Base-by-base conservation (phyloP, 257 asterid genomes). In the Capsicum chinense region DNA sequence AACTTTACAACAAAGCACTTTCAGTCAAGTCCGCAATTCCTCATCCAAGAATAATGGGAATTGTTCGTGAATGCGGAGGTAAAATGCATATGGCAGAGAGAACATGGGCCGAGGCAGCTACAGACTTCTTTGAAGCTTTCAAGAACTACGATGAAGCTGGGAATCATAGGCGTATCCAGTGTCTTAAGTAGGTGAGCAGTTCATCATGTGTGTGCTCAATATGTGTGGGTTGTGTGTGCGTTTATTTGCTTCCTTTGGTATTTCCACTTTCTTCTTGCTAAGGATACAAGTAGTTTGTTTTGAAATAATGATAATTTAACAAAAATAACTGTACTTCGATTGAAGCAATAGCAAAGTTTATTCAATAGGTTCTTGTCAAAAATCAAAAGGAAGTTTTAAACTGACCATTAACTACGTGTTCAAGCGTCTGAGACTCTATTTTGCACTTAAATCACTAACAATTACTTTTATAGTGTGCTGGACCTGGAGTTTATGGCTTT, bases 61-160 rank as follows among this genome's bases (percentile, higher is more conserved):
- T 96, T 76, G 92, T 96, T 88, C 98, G 97, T 81, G 99, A 96
- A 90, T 94, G 98, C 87, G 99, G 99, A 88, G 99, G 99, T 35
- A 96, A 96, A 90, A 96, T 94, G 99, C 98, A 96, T 82, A 96
- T 96, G 99, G 95, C 98, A 56, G 99, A 96, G 94, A 88, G 98
- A 62, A 96, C 92, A 78, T 96, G 98, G 99, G 92, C 92, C 35
- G 98, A 93, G 9, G 99, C 99, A 62, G 98, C 99, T 76, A 94
- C 99, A 7, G 99, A 96, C 87, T 96, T 96, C 88, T 96, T 96
- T 90, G 99, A 96, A 89, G 99, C 99, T 85, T 96, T 96, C 82
- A 96, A 94, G 88, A 96, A 94, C 90, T 94, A 96, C 83, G 99
- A 96, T 86, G 99, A 96, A 92, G 99, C 98, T 74, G 99, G 99